phyloP scores from a whole-genome alignment of 2,329 filamentous ascomycete genomes.

The Colletotrichum higginsianum region DNA sequence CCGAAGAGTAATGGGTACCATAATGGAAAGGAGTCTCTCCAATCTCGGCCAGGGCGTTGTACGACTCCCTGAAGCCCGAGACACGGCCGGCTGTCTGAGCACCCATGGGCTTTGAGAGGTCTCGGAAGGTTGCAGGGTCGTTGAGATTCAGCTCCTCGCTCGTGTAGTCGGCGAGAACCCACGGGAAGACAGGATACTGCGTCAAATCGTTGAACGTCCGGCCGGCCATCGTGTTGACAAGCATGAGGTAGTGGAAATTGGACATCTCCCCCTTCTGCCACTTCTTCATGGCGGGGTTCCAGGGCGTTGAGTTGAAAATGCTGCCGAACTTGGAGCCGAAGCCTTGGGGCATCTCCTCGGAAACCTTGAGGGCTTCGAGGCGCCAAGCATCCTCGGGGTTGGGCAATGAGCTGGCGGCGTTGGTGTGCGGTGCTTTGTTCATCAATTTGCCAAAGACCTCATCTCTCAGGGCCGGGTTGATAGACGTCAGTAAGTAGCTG shows the following conservation, averaged over 20 bases:
- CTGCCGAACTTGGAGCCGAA: constrained; percentile 92
- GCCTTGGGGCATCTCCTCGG: constrained; percentile 71
- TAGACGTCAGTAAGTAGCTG: constrained; percentile 92
- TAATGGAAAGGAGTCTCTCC: constrained; percentile 96
- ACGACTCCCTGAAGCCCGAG: constrained; percentile 85
- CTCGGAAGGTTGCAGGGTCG: constrained; percentile 88
- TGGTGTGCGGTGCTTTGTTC: constrained; percentile 85
- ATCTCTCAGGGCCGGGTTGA: constrained; percentile 81
- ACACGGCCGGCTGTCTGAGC: constrained; percentile 85
- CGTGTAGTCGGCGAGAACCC: constrained; percentile 96
- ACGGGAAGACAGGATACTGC: constrained; percentile 98
- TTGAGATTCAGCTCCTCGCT: constrained; percentile 92
- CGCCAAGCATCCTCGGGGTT: constrained; percentile 93
- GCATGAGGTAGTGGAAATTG: constrained; percentile 99
- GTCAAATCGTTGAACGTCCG: constrained; percentile 98
- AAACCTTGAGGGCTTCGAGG: constrained; percentile 83
- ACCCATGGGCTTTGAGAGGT: constrained; percentile 96
- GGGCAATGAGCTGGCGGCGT: constrained; percentile 76
- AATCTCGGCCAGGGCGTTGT: constrained; percentile 91
- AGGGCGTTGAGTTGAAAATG: constrained; percentile 87
- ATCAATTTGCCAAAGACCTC: constrained; percentile 84
- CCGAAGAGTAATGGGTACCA: constrained; percentile 97
- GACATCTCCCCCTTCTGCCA: constrained; percentile 97
- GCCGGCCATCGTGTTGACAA: constrained; percentile 97
- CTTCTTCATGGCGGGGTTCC: constrained; percentile 87